Evolutionary conservation across 495 filamentous ascomycete species (phyloP).

Genomic region (Neurospora hispaniola): DNA sequence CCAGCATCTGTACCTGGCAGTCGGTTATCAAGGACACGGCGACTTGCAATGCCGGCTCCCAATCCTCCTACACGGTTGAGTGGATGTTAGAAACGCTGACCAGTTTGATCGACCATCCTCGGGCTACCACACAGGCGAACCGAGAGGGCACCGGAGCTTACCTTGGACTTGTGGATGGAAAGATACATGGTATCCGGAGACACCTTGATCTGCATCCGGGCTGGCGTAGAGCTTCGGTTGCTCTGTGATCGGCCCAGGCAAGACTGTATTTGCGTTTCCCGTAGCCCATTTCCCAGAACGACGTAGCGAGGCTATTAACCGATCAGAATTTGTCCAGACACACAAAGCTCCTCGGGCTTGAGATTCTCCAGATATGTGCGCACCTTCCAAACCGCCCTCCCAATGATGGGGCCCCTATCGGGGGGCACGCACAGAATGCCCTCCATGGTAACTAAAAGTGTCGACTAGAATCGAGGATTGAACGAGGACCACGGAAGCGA

Average conservation of each 20-base stretch:
- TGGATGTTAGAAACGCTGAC: constrained; percentile 1
- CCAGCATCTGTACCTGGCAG: constrained; percentile 40
- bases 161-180: constrained; percentile 46
- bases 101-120: background rate
- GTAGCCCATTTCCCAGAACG: constrained; percentile 25
- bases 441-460: constrained; percentile 32
- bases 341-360: background rate
- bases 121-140: background rate
- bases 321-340: constrained; percentile 1
- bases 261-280: constrained; percentile 11
- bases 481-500: constrained; percentile 1
- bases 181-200: constrained; percentile 32
- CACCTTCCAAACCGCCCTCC: constrained; percentile 49
- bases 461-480: background rate
- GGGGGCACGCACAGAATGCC: constrained; percentile 44
- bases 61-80: constrained; percentile 30
- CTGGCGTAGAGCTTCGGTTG: constrained; percentile 17
- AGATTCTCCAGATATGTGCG: background rate
- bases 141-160: constrained; percentile 20
- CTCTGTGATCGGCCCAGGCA: constrained; percentile 16
- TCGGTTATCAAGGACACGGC: constrained; percentile 37
- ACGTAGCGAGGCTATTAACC: constrained; percentile 34
- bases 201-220: constrained; percentile 18
- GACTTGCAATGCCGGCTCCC: constrained; percentile 39
- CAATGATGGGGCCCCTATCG: constrained; percentile 45